Evolutionary conservation across 2,329 filamentous ascomycete species (phyloP), one percentile per base, ranked within the genome.

Genomic region (Pseudocercospora eumusae): DNA sequence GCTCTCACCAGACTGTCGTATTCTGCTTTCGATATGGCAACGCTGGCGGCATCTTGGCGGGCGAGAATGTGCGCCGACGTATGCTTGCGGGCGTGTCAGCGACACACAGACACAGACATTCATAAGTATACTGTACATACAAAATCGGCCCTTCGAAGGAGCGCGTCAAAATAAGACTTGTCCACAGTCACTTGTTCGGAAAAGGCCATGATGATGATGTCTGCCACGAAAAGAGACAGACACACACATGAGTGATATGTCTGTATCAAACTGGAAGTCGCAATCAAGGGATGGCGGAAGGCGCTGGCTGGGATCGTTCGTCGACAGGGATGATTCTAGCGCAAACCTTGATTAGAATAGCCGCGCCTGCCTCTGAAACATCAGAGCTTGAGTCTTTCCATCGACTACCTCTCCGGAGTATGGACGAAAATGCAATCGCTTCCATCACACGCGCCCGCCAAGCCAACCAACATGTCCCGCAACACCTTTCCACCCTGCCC

Each of bases 1-100:
- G n/a, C n/a, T n/a, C n/a, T n/a, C 36, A 40, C 36, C 78, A 92
- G 79, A 54, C 74, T 75, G 55, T 87, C 82, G 75, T 91, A 85
- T 70, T 92, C 86, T 55, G 76, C 73, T 70, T 81, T 85, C 40
- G 83, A 77, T 59, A 91, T 83, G 60, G 80, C 83, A 52, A 89
- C 78, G 52, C 66, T 66, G 53, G 62, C 60, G 10, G 68, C 60
- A 59, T 72, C 68, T 13, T 62, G 57, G 8, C 62, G 63, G 10
- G 60, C 66, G n/a, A 66, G 57, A 11, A 62, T 47, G n/a, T 69
- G 64, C 10, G 67, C 47, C 21, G 64, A 62, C 40, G 68, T 70
- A 53, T 72, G 70, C 70, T 72, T 60, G 23, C 27, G 50, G 10
- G 50, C 42, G 63, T 64, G 61, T 69, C 44, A 69, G 67, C 63